phyloP scores from a whole-genome alignment of 1,284 basidiomycete genomes.

The Cutaneotrichosporon spelunceum region DNA sequence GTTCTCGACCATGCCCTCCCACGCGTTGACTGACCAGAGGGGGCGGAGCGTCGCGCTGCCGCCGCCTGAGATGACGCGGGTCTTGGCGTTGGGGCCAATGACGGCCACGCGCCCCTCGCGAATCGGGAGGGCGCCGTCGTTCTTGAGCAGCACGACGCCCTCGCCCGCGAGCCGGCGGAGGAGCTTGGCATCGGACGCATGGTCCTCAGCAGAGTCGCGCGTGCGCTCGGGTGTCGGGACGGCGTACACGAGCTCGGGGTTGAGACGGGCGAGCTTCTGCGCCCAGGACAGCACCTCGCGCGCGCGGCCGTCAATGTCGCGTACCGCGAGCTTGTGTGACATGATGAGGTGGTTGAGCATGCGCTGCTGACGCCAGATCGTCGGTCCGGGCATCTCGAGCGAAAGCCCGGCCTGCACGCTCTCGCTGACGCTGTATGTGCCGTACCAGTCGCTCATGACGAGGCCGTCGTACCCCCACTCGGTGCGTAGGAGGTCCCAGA shows the following conservation, averaged over 20 bases:
- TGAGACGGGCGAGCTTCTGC: conserved; percentile 28
- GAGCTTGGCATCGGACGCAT: conserved; percentile 27
- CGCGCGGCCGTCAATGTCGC: conserved; percentile 28
- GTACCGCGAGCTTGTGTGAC: conserved; percentile 57
- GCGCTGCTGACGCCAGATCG: conserved; percentile 27
- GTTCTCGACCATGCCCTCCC: conserved; percentile 56
- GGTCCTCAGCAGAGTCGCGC: conserved; percentile 22
- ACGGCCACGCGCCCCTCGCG: conserved; percentile 54
- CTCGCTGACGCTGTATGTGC: conserved; percentile 64
- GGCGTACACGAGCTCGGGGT: conserved; percentile 34
- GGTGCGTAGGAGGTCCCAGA: conserved; percentile 41
- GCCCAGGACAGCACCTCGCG: conserved; percentile 47
- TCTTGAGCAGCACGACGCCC: conserved; percentile 59
- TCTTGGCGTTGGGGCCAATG: conserved; percentile 61
- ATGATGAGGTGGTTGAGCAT: conserved; percentile 59
- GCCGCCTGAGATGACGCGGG: conserved; percentile 57
- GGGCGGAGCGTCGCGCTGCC: conserved; percentile 57
- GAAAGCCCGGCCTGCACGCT: conserved; percentile 69
- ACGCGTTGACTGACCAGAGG: conserved; percentile 56
- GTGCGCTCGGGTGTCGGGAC: conserved; percentile 26
- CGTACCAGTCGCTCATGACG: conserved; percentile 60
- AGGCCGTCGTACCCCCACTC: conserved; percentile 71
- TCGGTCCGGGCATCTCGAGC: conserved; percentile 41
- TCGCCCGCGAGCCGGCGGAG: conserved; percentile 47
- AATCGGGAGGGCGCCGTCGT: conserved; percentile 47